These are phyloP conservation scores for Sarocladium oryzae DNA, from an alignment of 2,329 filamentous ascomycete species.

Conservation along the genomic window DNA sequence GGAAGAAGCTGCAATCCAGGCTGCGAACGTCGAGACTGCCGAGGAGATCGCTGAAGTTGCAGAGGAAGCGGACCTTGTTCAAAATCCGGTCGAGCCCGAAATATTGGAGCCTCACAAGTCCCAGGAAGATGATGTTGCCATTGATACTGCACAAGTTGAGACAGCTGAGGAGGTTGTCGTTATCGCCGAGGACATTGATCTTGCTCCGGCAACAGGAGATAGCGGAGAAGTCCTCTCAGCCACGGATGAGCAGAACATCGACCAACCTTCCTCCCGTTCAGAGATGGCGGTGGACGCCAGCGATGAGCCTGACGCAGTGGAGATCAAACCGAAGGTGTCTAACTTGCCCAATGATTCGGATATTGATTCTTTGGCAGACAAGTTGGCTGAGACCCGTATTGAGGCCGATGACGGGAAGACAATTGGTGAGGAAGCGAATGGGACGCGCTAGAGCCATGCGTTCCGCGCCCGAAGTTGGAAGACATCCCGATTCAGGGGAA, in stretches of 20 bases:
- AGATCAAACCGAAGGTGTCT: background rate
- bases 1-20: conserved; percentile 12
- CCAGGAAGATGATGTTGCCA: background rate
- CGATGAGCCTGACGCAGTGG: background rate
- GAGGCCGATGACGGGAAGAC: conserved; percentile 1
- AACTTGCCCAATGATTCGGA: background rate
- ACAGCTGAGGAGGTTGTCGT: background rate
- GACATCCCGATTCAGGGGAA: conserved; percentile 1
- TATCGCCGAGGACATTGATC: conserved; percentile 11
- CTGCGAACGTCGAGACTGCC: conserved; percentile 7
- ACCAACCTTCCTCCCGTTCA: no score
- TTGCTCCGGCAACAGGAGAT: no score
- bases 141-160: background rate
- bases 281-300: no score
- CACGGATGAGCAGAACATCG: no score
- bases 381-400: background rate
- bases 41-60: conserved; percentile 8
- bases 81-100: background rate
- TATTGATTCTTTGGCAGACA: conserved; percentile 1
- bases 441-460: conserved; percentile 5
- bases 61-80: background rate
- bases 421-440: background rate
- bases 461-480: conserved; percentile 5
- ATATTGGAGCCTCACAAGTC: background rate
- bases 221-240: no score